Percentiles rank a stretch among this genome's conserved stretches.
These are phyloP conservation scores for Zostera marina DNA, from an alignment of 116 monocot species.

Conservation along the genomic window DNA sequence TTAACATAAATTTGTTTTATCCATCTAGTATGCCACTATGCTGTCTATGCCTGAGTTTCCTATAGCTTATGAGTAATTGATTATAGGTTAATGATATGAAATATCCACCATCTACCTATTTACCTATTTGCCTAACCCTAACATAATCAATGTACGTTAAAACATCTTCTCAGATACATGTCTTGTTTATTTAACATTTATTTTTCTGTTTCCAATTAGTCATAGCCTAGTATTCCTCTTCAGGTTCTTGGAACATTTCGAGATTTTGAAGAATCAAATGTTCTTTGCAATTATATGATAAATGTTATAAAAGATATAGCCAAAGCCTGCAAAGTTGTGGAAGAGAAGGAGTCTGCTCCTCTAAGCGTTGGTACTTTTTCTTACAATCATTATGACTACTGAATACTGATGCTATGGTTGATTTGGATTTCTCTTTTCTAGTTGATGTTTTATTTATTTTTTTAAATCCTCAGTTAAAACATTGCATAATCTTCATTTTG, in stretches of 20 bases:
- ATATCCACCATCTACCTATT: too few relatives aligned
- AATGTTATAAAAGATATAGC: slow-evolving; percentile 76
- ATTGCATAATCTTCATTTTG: slow-evolving; percentile 60
- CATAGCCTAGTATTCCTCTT: neutral
- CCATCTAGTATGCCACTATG: too few relatives aligned
- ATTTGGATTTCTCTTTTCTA: too few relatives aligned
- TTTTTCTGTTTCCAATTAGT: too few relatives aligned
- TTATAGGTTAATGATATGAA: too few relatives aligned
- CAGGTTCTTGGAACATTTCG: slow-evolving; percentile 66
- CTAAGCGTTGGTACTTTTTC: slow-evolving; percentile 44
- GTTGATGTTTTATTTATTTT: neutral
- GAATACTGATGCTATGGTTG: neutral
- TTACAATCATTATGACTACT: neutral
- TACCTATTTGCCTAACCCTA: too few relatives aligned
- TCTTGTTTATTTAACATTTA: too few relatives aligned
- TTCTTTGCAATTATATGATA: slow-evolving; percentile 67
- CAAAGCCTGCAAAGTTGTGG: slow-evolving; percentile 63
- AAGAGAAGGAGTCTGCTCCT: slow-evolving; percentile 84
- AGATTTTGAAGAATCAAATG: slow-evolving; percentile 88
- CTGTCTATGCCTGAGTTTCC: too few relatives aligned
- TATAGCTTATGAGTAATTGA: too few relatives aligned
- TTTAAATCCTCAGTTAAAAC: slow-evolving; percentile 45
- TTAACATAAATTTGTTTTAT: too few relatives aligned
- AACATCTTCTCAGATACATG: too few relatives aligned
- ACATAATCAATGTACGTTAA: too few relatives aligned